A percentile compares a stretch with the other conserved stretches of the same genome.
These are phyloP conservation scores for Zymoseptoria ardabiliae DNA, from an alignment of 2,329 filamentous ascomycete genomes.

Conservation along the genomic window DNA sequence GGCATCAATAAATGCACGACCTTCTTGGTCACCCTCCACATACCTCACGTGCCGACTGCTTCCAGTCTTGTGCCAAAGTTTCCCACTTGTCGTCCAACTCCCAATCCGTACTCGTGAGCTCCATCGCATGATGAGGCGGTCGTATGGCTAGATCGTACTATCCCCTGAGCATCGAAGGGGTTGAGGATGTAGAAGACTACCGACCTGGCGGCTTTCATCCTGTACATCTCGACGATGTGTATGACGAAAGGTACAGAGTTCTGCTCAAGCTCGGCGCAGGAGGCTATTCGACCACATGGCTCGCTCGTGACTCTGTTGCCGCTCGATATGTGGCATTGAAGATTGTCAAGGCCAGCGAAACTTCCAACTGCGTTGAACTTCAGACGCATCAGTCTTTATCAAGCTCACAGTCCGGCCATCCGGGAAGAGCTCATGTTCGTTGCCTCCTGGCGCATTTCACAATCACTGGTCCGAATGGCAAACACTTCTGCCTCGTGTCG, in stretches of 20 bases:
- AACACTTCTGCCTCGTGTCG: conserved; percentile 14
- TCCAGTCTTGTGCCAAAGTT: not conserved
- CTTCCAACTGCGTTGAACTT: not conserved
- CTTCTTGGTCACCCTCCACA: too few relatives aligned
- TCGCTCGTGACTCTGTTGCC: conserved; percentile 15
- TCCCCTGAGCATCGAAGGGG: not conserved
- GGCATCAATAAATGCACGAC: too few relatives aligned
- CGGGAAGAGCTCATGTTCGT: conserved; percentile 2
- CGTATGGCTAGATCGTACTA: not conserved
- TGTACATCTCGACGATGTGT: conserved; percentile 25
- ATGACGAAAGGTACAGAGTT: conserved; percentile 30
- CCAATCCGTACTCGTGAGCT: not conserved
- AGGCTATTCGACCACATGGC: conserved; percentile 31
- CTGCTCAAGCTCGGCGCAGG: conserved; percentile 31
- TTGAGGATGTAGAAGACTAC: conserved; percentile 9
- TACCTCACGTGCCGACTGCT: too few relatives aligned
- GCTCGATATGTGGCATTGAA: conserved; percentile 8
- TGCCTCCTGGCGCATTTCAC: conserved; percentile 12
- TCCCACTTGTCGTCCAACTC: not conserved
- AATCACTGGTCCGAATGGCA: conserved; percentile 13
- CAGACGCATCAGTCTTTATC: not conserved
- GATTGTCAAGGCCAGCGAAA: conserved; percentile 5
- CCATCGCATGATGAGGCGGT: not conserved
- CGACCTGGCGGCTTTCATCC: conserved; percentile 29
- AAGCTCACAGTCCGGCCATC: not conserved